Base-by-base conservation (phyloP, 164 flowering plant genomes). In the Magnolia kwangsiensis region DNA sequence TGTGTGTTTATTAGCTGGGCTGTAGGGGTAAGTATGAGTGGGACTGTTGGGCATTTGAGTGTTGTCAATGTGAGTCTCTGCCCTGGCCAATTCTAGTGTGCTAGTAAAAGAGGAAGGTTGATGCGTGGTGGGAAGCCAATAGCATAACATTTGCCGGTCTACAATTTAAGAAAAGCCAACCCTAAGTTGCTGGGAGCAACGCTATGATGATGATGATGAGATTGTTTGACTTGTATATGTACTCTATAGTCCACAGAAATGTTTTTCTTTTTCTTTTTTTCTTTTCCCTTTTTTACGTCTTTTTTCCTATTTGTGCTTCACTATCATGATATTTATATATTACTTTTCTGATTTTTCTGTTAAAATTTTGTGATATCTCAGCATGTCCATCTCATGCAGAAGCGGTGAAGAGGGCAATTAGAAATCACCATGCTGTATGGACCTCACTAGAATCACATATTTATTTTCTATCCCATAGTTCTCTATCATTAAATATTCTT, bases 321-420 rank as follows among this genome's bases (percentile, higher is more conserved):
- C 72, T 11, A 49, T n/a, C 16, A 8, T 18, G 67, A 49, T 7
- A 45, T 49, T 19, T 50, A 8, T 70, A 16, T 19, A 29, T 31
- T 31, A 49, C 51, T 49, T 71, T 27, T 65, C 49, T n/a, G 9
- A 20, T n/a, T 13, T 76, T 71, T 66, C 23, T 19, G 50, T 24
- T 72, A 64, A 67, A 37, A 21, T 72, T 8, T 50, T 82, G 21
- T 74, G 67, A 27, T 29, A n/a, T 81, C 83, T 80, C 93, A 95
- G 99, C 86, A 74, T 76, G 79, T 21, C 72, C 81, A 63, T 72
- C 88, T 16, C 80, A 90, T 83, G 80, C 88, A 69, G 89, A 89
- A 84, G 87, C 79, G 4, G 90, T 92, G 81, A 88, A 85, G 85
- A 87, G 75, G 27, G 91, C 97, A 61, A 75, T 95, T 77, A 72